Percentiles rank a stretch among this genome's conserved stretches.
phyloP scores from a whole-genome alignment of 1,139 yeast genomes.

The Meyerozyma guilliermondii region DNA sequence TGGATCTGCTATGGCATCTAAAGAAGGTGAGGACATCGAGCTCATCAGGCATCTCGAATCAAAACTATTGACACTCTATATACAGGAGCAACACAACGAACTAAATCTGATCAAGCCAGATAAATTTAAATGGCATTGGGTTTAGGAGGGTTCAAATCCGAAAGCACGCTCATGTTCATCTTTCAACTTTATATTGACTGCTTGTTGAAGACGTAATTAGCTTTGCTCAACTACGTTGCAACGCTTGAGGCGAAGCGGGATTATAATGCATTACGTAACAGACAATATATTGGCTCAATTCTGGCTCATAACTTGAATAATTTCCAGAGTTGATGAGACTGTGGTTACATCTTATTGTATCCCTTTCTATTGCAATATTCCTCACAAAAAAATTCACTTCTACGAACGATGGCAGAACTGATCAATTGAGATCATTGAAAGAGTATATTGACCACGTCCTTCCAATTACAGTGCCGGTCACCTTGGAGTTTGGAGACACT shows the following conservation, averaged over 20 bases:
- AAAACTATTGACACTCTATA: not conserved
- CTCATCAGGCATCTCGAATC: conserved; percentile 3
- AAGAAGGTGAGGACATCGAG: not conserved
- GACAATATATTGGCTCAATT: not conserved
- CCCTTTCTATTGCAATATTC: not conserved
- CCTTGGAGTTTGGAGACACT: conserved; percentile 28
- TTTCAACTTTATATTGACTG: too few species aligned
- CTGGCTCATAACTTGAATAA: not conserved
- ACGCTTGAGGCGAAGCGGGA: too few species aligned
- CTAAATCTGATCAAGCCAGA: too few species aligned
- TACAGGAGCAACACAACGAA: too few species aligned
- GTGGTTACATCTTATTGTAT: not conserved
- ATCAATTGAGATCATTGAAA: not conserved
- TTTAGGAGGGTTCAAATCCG: too few species aligned
- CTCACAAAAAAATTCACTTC: not conserved
- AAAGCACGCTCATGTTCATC: too few species aligned
- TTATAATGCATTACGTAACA: not conserved
- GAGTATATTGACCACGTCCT: conserved; percentile 9
- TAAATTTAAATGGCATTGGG: too few species aligned
- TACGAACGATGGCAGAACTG: not conserved
- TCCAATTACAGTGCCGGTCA: conserved; percentile 20
- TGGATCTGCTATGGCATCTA: conserved; percentile 30
- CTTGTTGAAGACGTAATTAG: too few species aligned
- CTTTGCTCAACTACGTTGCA: too few species aligned
- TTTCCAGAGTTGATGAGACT: not conserved